These are phyloP conservation scores for Logfia minima DNA, from an alignment of 129 eudicot genomes.

Conservation along the genomic window DNA sequence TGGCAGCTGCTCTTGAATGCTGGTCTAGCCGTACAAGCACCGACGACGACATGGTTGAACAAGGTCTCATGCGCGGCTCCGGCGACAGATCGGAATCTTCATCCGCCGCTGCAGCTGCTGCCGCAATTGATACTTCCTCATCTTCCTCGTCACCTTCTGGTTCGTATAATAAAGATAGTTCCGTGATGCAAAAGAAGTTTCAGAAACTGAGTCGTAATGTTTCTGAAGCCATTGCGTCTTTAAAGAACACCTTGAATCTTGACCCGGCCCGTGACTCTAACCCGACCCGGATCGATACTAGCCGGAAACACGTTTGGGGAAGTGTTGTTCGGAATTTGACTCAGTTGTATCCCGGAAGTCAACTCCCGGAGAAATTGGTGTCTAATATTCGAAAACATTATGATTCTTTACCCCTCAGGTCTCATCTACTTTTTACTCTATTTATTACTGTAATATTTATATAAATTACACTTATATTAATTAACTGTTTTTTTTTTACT, in stretches of 20 bases:
- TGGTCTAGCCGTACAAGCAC: slow-evolving; percentile 92
- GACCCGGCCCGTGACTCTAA: slow-evolving; percentile 72
- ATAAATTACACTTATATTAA: background rate
- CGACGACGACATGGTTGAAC: slow-evolving; percentile 95
- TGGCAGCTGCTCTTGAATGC: slow-evolving; percentile 97
- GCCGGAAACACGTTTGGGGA: slow-evolving; percentile 80
- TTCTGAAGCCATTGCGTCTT: slow-evolving; percentile 85
- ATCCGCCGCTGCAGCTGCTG: slow-evolving; percentile 19
- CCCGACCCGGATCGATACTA: slow-evolving; percentile 48
- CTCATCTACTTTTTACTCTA: background rate
- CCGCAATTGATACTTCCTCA: slow-evolving; percentile 36
- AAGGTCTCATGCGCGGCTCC: slow-evolving; percentile 76
- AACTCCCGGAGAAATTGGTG: slow-evolving; percentile 93
- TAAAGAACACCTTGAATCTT: slow-evolving; percentile 81
- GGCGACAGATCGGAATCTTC: slow-evolving; percentile 79
- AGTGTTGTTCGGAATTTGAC: slow-evolving; percentile 89
- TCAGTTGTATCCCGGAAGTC: slow-evolving; percentile 98
- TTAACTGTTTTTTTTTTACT: background rate
- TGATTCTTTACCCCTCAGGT: slow-evolving; percentile 96
- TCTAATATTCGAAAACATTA: slow-evolving; percentile 92
- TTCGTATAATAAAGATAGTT: slow-evolving; percentile 39
- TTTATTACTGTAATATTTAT: background rate
- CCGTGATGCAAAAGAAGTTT: slow-evolving; percentile 72
- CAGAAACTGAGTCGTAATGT: slow-evolving; percentile 91
- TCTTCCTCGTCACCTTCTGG: slow-evolving; percentile 38